These are phyloP conservation scores for Moringa oleifera DNA, from an alignment of 345 rosid genomes.

Conservation along the genomic window DNA sequence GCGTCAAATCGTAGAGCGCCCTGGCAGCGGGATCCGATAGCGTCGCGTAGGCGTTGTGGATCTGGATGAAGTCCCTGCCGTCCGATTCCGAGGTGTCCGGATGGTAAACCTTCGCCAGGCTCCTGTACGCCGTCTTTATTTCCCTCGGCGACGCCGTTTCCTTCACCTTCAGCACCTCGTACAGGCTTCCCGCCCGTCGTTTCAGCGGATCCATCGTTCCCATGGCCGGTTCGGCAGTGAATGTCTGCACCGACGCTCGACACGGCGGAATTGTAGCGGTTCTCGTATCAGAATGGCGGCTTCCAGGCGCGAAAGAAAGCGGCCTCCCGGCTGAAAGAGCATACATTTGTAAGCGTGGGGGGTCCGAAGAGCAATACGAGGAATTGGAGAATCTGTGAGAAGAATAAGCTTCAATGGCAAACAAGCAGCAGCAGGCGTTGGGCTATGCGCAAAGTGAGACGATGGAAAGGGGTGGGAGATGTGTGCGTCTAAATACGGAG, in stretches of 20 bases:
- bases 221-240: conserved; percentile 19
- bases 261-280: conserved; percentile 14
- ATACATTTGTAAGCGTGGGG: conserved; percentile 3
- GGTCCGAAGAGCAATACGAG: background rate
- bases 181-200: conserved; percentile 35
- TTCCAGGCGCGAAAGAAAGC: background rate
- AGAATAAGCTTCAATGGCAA: too few species aligned
- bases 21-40: conserved; percentile 70
- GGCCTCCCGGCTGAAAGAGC: conserved; percentile 8
- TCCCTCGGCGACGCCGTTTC: conserved; percentile 51
- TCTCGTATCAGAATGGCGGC: conserved; percentile 9
- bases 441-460: background rate
- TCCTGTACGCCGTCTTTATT: conserved; percentile 67
- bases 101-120: conserved; percentile 56
- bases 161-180: conserved; percentile 50
- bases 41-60: conserved; percentile 67
- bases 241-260: conserved; percentile 17
- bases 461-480: too few species aligned
- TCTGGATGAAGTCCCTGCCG: conserved; percentile 60
- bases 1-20: conserved; percentile 59
- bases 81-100: conserved; percentile 52
- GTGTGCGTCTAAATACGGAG: background rate
- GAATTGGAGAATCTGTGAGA: background rate
- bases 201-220: too few species aligned
- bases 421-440: too few species aligned